Base-by-base conservation (phyloP, 306 rosid genomes). In the Myrica gale region DNA sequence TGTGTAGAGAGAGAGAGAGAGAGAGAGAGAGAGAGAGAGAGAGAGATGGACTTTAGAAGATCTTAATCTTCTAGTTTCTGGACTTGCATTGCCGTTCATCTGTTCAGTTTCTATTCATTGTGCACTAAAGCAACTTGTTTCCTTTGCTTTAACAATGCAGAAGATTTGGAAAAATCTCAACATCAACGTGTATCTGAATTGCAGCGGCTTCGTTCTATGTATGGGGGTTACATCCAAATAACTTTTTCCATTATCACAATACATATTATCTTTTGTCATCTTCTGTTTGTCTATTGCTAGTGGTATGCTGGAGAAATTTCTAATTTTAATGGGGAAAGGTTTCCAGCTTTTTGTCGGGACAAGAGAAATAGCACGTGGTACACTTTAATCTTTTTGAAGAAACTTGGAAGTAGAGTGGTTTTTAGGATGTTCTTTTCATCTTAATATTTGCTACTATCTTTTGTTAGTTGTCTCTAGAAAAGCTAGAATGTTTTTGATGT, bases 121-220 rank as follows among this genome's bases (percentile, higher is more conserved):
- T 62, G 7, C 19, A 17, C 45, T 62, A 37, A 62, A 37, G 46
- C 26, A 62, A 81, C 71, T n/a, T 68, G 7, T 37, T 6, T 44
- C 70, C n/a, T 65, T 51, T 60, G 71, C 65, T 71, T 79, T 77
- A 54, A 50, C 79, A 72, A 73, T 84, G 84, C 77, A 76, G 83
- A 97, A 88, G 99, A 95, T 89, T 78, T 89, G 76, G 97, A 95
- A 87, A 95, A 89, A 75, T 92, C 99, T 39, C 99, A 95, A 68
- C 97, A 92, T 87, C 99, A 92, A 78, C 99, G 97, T 62, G 97
- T 95, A 39, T 88, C 92, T 46, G 97, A 92, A 79, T 83, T 95
- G 90, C 97, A 91, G 77, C 88, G 92, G 74, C 96, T 95, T 58
- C 94, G 93, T 72, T 92, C 97, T 39, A 84, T 95, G 99, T 95